phyloP scores from a whole-genome alignment of 331 rosid species.

The Phaseolus coccineus region DNA sequence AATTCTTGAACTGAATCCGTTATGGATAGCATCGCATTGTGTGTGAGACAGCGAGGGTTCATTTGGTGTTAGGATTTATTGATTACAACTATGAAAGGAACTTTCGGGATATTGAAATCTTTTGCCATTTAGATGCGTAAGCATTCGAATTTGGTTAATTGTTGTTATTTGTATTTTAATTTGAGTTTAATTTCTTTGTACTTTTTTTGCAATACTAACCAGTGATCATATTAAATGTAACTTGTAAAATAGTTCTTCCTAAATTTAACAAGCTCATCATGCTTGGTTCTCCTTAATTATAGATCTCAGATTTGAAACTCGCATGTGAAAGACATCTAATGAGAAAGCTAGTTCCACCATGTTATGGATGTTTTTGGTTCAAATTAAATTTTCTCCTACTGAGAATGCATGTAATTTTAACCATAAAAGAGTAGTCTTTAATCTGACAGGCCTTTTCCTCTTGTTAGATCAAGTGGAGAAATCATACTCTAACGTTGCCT shows the following conservation, averaged over 20 bases:
- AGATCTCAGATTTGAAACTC: background rate
- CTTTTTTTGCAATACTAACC: background rate
- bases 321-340: background rate
- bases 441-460: background rate
- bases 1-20: background rate
- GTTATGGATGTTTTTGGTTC: background rate
- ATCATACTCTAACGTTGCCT: conserved; percentile 17
- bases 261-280: background rate
- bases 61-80: background rate
- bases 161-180: conserved; percentile 4
- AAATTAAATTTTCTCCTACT: background rate
- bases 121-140: conserved; percentile 1
- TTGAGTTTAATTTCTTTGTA: background rate
- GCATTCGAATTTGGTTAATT: conserved; percentile 6
- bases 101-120: background rate
- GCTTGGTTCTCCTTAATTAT: background rate
- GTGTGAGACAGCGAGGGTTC: background rate
- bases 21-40: background rate
- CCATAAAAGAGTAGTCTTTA: background rate
- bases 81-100: background rate
- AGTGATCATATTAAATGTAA: background rate
- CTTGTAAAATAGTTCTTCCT: background rate
- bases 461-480: conserved; percentile 17
- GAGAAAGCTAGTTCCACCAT: background rate
- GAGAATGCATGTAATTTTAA: background rate